A percentile compares a stretch with the other conserved stretches of the same genome.
Conservation (phyloP, 1,139 yeast species). For the Kodamaea sp. region DNA sequence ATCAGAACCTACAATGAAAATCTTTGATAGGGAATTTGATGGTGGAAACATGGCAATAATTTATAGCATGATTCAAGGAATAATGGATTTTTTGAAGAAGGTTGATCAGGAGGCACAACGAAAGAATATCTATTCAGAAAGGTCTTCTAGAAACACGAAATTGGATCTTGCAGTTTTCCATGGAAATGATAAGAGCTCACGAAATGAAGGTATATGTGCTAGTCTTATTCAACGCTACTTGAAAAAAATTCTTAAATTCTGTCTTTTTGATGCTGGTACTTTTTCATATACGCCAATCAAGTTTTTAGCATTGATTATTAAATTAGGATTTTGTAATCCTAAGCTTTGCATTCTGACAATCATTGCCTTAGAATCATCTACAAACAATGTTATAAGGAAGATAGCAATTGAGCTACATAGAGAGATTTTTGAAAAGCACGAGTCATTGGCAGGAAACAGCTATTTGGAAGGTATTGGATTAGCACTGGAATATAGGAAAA, state of each 20-base stretch:
- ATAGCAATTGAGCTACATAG: slow-evolving; percentile 53
- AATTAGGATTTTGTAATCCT: slow-evolving; percentile 73
- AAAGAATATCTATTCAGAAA: slow-evolving; percentile 31
- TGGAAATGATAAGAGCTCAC: slow-evolving; percentile 44
- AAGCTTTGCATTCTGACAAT: slow-evolving; percentile 63
- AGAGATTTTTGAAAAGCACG: slow-evolving; percentile 60
- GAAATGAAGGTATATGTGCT: slow-evolving; percentile 69
- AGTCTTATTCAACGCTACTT: slow-evolving; percentile 66
- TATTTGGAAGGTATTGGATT: slow-evolving; percentile 61
- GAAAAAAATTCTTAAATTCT: slow-evolving; percentile 42
- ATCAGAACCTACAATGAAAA: slow-evolving; percentile 47
- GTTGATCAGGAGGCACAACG: slow-evolving; percentile 49
- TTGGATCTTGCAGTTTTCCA: slow-evolving; percentile 52
- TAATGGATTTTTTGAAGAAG: slow-evolving; percentile 50
- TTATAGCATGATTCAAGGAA: slow-evolving; percentile 50
- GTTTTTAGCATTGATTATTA: slow-evolving; percentile 52
- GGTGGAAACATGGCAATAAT: slow-evolving; percentile 30
- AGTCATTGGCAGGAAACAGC: slow-evolving; percentile 63
- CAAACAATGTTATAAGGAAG: slow-evolving; percentile 36
- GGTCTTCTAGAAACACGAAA: slow-evolving; percentile 24
- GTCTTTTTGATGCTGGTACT: slow-evolving; percentile 44
- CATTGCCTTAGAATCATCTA: slow-evolving; percentile 64
- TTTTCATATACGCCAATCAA: slow-evolving; percentile 49
- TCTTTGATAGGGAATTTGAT: slow-evolving; percentile 51
- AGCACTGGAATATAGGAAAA: slow-evolving; percentile 46